Percentiles rank a stretch among this genome's conserved stretches.
Conservation (phyloP, 2,329 filamentous ascomycete species). For the Epichloe aotearoae region DNA sequence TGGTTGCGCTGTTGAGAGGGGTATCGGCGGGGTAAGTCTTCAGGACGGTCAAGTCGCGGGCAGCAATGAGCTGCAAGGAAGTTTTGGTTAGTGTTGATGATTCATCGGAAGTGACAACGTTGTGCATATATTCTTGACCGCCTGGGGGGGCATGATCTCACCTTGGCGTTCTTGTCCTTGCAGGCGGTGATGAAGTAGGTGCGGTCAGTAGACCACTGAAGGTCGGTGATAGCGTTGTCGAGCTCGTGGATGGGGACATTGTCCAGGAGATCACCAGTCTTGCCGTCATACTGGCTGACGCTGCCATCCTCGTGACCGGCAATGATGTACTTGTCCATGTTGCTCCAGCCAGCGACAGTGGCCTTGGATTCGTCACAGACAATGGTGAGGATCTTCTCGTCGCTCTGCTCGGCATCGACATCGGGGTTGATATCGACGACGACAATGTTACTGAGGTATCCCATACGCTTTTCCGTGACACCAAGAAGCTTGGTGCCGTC, state of each 20-base stretch:
- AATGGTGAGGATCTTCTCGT: conserved; percentile 74
- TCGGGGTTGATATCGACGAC: conserved; percentile 83
- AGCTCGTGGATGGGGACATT: conserved; percentile 78
- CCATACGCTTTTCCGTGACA: conserved; percentile 98
- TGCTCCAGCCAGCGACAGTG: conserved; percentile 94
- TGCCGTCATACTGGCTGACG: conserved; percentile 81
- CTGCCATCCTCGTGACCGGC: conserved; percentile 94
- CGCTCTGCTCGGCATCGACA: conserved; percentile 66
- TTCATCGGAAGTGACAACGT: too few relatives aligned
- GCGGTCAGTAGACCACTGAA: conserved; percentile 87
- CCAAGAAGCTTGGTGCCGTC: conserved; percentile 83
- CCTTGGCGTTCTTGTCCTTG: conserved; percentile 95
- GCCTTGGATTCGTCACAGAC: conserved; percentile 94
- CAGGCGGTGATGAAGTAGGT: conserved; percentile 97
- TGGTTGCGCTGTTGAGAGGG: conserved; percentile 87
- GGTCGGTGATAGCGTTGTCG: conserved; percentile 71
- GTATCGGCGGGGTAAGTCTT: conserved; percentile 92
- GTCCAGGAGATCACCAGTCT: conserved; percentile 73
- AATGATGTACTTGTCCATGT: conserved; percentile 89
- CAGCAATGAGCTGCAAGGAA: conserved; percentile 54
- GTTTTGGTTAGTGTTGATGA: too few relatives aligned
- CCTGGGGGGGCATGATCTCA: conserved; percentile 21
- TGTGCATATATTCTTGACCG: too few relatives aligned
- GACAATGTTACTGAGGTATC: conserved; percentile 85
- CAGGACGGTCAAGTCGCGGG: conserved; percentile 75